phyloP scores from a whole-genome alignment of 2,329 filamentous ascomycete species.

The Penicillium aurantiogriseum region DNA sequence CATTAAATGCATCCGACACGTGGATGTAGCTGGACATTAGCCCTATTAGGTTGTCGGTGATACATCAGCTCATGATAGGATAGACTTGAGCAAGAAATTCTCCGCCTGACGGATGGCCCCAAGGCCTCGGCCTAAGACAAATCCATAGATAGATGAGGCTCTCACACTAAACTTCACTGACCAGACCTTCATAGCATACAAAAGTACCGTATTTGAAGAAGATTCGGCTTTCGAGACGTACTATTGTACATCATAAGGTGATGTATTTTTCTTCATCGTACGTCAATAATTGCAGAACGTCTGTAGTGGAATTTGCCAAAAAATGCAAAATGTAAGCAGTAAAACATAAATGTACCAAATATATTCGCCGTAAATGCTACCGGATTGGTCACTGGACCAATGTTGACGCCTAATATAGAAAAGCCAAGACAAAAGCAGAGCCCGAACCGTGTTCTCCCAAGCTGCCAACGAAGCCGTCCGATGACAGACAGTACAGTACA shows the following conservation, averaged over 20 bases:
- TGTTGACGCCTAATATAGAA: neutral
- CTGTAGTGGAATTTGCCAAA: neutral
- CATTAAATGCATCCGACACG: neutral
- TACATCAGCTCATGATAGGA: neutral
- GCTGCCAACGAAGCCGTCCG: neutral
- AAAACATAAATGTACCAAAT: neutral
- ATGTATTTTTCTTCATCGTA: neutral
- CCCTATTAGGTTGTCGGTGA: neutral
- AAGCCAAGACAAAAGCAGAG: neutral
- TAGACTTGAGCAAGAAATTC: neutral
- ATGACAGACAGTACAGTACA: neutral
- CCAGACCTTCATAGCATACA: neutral
- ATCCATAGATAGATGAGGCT: neutral
- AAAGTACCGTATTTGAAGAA: neutral
- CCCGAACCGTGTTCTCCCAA: neutral
- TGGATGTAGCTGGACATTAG: neutral
- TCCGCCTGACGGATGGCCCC: neutral
- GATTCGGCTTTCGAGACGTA: neutral
- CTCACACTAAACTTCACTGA: neutral
- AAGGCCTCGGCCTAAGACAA: neutral
- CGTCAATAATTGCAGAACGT: neutral
- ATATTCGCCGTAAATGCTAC: conserved; percentile 1
- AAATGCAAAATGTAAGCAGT: neutral
- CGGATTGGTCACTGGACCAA: neutral
- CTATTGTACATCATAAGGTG: neutral